A percentile compares a stretch with the other conserved stretches of the same genome.
Conservation (phyloP, 306 rosid species). For the Casuarina equisetifolia region DNA sequence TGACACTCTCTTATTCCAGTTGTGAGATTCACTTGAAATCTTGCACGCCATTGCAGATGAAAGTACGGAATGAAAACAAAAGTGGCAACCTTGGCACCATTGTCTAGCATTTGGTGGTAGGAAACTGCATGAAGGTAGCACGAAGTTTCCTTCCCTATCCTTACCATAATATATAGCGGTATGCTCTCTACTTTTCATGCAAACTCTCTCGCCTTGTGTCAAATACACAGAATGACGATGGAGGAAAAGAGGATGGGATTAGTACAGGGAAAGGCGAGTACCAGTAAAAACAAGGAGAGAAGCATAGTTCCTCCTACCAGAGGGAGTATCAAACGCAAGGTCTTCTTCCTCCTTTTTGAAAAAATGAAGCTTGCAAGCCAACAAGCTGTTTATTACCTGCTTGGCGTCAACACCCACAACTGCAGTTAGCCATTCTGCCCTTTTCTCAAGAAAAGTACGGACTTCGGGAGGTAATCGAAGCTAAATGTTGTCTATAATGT, state of each 20-base stretch:
- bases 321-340: conserved; percentile 7
- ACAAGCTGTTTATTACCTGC: not conserved
- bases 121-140: conserved; percentile 26
- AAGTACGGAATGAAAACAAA: not conserved
- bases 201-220: not conserved
- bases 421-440: not conserved
- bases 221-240: not conserved
- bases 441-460: not conserved
- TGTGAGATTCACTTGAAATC: not conserved
- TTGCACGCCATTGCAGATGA: not conserved
- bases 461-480: not conserved
- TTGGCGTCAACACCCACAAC: not conserved
- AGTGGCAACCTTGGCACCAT: not conserved
- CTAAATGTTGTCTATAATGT: not conserved
- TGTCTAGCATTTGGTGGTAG: not conserved
- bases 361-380: not conserved
- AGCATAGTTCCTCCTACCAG: not conserved
- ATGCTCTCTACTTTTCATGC: not conserved
- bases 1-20: not conserved
- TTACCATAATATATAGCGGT: not conserved
- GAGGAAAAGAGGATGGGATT: not conserved
- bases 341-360: not conserved
- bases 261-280: not conserved
- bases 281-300: not conserved
- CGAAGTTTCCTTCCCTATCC: conserved; percentile 26